phyloP scores from a whole-genome alignment of 768 basidiomycete genomes.

The Trametopsis cervina region DNA sequence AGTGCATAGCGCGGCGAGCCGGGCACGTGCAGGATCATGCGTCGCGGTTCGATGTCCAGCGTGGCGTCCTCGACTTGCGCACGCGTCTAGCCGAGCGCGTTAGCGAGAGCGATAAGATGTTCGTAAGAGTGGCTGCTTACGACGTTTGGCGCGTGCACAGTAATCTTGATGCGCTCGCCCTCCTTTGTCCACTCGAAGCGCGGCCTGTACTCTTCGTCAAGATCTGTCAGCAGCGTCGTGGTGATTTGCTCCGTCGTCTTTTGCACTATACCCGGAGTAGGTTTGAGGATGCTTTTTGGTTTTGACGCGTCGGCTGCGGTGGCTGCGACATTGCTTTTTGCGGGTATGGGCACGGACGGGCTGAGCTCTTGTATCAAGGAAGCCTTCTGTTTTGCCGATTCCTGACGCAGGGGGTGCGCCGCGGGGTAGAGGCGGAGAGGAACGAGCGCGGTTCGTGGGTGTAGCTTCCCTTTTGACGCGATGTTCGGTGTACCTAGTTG shows the following conservation, averaged over 20 bases:
- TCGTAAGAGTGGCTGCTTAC: constrained; percentile 34
- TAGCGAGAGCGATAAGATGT: not conserved
- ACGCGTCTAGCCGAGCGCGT: constrained; percentile 33
- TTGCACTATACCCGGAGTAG: too few relatives aligned
- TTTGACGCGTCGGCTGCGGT: constrained; percentile 7
- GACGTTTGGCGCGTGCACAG: constrained; percentile 48
- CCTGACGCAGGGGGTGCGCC: constrained; percentile 13
- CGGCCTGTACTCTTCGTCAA: constrained; percentile 12
- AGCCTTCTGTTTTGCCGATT: constrained; percentile 19
- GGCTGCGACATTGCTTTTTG: constrained; percentile 10
- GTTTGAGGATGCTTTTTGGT: constrained; percentile 40
- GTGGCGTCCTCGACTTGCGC: constrained; percentile 37
- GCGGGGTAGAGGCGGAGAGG: constrained; percentile 36
- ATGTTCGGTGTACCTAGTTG: constrained; percentile 73
- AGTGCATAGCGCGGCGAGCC: constrained; percentile 37
- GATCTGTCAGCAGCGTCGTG: not conserved
- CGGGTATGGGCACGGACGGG: constrained; percentile 1
- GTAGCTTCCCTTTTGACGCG: constrained; percentile 62
- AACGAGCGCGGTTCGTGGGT: constrained; percentile 49
- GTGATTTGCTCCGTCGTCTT: not conserved
- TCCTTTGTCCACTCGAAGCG: constrained; percentile 48
- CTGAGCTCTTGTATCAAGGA: constrained; percentile 44
- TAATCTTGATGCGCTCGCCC: constrained; percentile 34
- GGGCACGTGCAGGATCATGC: constrained; percentile 48
- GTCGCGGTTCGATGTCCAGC: constrained; percentile 60